Base-by-base conservation (phyloP, 306 rosid genomes). In the Cyclanthera cordifolia region DNA sequence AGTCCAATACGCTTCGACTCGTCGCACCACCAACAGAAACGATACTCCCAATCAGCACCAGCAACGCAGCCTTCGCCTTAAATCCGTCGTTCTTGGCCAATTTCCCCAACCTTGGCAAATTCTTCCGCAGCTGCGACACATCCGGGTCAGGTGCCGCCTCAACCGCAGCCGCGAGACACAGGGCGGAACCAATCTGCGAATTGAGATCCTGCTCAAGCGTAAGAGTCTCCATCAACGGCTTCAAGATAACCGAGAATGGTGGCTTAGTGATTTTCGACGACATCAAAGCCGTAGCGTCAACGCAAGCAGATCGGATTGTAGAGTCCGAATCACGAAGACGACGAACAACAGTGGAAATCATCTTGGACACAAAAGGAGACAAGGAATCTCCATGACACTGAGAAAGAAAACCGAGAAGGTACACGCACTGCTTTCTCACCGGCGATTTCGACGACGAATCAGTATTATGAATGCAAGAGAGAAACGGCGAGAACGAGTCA, bases 121-220 rank as follows among this genome's bases (percentile, higher is more conserved):
- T 83, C 86, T 76, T 76, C 46, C 87, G 72, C 70, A 94, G 56
- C 47, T 81, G 80, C 41, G 75, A 84, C 3, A 71, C 78, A 20
- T 94, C 96, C 14, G 82, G 87, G 45, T 86, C 86, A 52, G 95
- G 90, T 52, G 97, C 79, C 11, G 97, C 84, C 64, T 86, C 95
- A 3, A 94, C 79, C 37, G 95, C 99, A 28, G 96, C 95, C 0
- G 99, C 91, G 4, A 94, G 87, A 59, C 99, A 94, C 28, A 88
- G 70, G n/a, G 99, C 95, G 0, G 95, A 84, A 23, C 99, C 99
- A 88, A 88, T 94, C 91, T 94, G 99, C 47, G 95, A 74, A 60
- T 86, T 88, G 8, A 73, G 61, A 27, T 90, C 95, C 82, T 94
- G 97, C 85, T 88, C 97, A 59, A 79, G 74, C 27, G 86, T 75